Evolutionary conservation across 306 rosid species (phyloP).

Genomic region (Alnus glutinosa): DNA sequence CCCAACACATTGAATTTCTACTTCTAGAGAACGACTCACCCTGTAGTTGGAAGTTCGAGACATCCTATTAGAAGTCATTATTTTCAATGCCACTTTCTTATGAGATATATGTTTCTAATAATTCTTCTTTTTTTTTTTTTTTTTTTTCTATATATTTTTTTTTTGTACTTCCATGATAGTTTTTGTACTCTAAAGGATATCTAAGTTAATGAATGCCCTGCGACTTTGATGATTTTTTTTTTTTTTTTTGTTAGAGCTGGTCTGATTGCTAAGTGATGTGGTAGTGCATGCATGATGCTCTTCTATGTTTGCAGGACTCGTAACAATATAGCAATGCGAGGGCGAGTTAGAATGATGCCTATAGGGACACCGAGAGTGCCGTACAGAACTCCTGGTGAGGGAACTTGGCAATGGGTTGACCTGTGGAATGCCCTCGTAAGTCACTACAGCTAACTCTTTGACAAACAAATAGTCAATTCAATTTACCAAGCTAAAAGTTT

Average conservation of each 20-base stretch:
- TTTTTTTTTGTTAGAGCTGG: not conserved
- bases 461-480: not conserved
- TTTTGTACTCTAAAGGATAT: not conserved
- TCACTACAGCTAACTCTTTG: conserved; percentile 9
- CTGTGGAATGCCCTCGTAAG: conserved; percentile 98
- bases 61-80: not conserved
- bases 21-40: not conserved
- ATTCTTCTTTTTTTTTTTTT: not conserved
- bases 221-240: not conserved
- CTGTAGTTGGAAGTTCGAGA: not conserved
- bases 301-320: conserved; percentile 46
- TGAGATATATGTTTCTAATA: not conserved
- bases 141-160: too few species aligned
- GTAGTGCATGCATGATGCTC: conserved; percentile 22
- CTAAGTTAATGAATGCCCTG: not conserved
- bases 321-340: conserved; percentile 55
- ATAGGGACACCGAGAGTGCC: conserved; percentile 91
- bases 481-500: not conserved
- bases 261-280: conserved; percentile 11
- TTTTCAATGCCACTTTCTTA: not conserved
- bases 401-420: conserved; percentile 95
- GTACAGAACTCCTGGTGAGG: conserved; percentile 88
- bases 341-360: conserved; percentile 81
- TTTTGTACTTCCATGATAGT: not conserved
- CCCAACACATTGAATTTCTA: not conserved